Evolutionary conservation across 345 rosid species (phyloP), one percentile per base, ranked within the genome.

Genomic region (Firmiana major): DNA sequence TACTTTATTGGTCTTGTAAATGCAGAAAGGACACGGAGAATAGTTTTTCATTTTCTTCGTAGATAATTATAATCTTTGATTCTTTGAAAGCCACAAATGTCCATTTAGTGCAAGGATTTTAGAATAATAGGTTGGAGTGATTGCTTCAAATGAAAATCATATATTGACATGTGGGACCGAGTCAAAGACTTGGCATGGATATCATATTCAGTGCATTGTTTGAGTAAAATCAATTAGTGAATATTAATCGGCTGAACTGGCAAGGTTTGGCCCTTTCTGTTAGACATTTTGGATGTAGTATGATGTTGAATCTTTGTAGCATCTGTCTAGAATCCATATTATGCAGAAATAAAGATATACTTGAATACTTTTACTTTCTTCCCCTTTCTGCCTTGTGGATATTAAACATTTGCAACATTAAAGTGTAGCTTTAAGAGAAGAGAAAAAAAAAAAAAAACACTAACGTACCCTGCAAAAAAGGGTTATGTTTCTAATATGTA

Each of bases 1-100:
- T 71, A 28, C 6, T 49, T 19, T 34, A 49, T 51, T 12, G 28
- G 62, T 40, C 43, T 43, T 78, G 74, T 70, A 70, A 62, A 75
- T 63, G 9, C n/a, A 10, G 6, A 60, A 60, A 26, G 38, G 45
- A 74, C 26, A 9, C 1, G 5, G 77, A 26, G 24, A 74, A 24
- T 40, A 38, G 43, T 59, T 21, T 15, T 59, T 43, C 77, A 8
- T 40, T 59, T 57, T 26, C 68, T 43, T 59, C 26, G 21, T 59
- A 57, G 24, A 74, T 7, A 74, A 9, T 51, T 74, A 22, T 21
- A 59, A 12, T 58, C 5, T 22, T 59, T 16, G 51, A 4, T 73
- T 73, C 76, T 7, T 74, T 24, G 15, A 59, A 42, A 42, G 65
- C 40, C 34, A 42, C 8, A 55, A 59, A 59, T 42, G 8, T 17